Evolutionary conservation across 805 yeast species (phyloP).

Genomic region (Yarrowia sp.): DNA sequence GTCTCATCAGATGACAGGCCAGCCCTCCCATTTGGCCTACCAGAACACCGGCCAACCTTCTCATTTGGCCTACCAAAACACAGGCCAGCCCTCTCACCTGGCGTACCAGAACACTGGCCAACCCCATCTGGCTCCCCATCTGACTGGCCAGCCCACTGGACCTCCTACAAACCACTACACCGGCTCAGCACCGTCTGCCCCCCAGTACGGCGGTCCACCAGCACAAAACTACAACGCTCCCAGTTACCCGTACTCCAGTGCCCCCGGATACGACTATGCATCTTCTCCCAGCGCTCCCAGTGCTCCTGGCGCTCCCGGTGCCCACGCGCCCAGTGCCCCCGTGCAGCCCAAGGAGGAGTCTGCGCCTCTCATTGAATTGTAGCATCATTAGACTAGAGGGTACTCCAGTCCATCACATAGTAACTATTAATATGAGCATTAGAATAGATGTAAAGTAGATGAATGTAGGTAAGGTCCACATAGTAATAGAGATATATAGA

Average conservation of each 20-base stretch:
- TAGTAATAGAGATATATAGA: no score
- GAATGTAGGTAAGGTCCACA: no score
- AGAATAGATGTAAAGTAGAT: no score
- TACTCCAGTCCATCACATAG: no score
- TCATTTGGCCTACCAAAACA: not conserved
- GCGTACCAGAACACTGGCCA: not conserved
- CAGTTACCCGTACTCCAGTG: slow-evolving; percentile 1
- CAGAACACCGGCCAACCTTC: not conserved
- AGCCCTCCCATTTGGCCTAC: not conserved
- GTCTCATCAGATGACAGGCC: slow-evolving; percentile 2
- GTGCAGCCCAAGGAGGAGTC: slow-evolving; percentile 22
- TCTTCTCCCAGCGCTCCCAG: slow-evolving; percentile 30
- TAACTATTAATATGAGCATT: no score
- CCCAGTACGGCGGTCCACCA: slow-evolving; percentile 12
- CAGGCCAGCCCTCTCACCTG: not conserved
- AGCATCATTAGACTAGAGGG: not conserved
- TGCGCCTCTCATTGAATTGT: slow-evolving; percentile 32
- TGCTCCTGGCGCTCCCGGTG: slow-evolving; percentile 15
- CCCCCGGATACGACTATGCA: slow-evolving; percentile 32
- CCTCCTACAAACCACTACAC: not conserved
- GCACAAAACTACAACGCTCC: slow-evolving; percentile 14
- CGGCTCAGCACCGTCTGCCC: slow-evolving; percentile 4
- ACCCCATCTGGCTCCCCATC: not conserved
- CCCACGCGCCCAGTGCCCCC: slow-evolving; percentile 2
- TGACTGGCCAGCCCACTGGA: slow-evolving; percentile 4